phyloP scores from a whole-genome alignment of 2,329 filamentous ascomycete genomes.

The Paecilomyces formosus region DNA sequence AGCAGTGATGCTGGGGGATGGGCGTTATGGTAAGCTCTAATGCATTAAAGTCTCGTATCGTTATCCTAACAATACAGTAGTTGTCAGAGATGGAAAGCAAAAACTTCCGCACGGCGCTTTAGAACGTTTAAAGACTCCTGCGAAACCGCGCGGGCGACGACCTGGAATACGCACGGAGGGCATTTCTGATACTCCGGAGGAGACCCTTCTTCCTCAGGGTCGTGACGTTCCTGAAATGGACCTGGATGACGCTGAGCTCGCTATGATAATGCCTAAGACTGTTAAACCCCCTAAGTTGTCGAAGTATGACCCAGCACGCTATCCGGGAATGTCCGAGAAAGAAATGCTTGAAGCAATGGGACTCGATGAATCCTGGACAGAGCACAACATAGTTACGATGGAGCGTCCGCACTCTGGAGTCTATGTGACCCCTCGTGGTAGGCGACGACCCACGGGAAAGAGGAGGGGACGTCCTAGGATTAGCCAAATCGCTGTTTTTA shows the following conservation, averaged over 20 bases:
- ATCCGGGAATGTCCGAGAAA: constrained; percentile 26
- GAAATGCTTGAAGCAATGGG: constrained; percentile 32
- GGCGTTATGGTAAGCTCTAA: constrained; percentile 21
- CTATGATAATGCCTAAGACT: not conserved
- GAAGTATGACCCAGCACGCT: constrained; percentile 11
- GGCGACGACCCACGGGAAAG: constrained; percentile 29
- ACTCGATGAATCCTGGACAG: constrained; percentile 34
- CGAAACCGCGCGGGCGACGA: constrained; percentile 6
- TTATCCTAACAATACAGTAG: constrained; percentile 7
- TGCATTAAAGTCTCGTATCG: not conserved
- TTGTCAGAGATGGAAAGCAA: constrained; percentile 5
- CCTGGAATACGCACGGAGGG: not conserved
- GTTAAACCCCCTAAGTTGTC: constrained; percentile 6
- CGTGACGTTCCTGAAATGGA: constrained; percentile 3
- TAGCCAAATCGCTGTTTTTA: constrained; percentile 35
- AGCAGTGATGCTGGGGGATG: constrained; percentile 18
- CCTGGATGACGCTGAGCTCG: constrained; percentile 4
- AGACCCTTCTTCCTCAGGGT: not conserved
- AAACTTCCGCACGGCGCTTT: constrained; percentile 5
- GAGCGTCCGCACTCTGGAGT: constrained; percentile 31
- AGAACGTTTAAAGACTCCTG: constrained; percentile 4
- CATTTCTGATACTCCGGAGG: not conserved
- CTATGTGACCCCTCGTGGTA: constrained; percentile 33
- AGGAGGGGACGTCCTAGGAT: constrained; percentile 29
- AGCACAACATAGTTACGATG: constrained; percentile 30